Evolutionary conservation across 1,139 yeast genomes (phyloP).

Genomic region (Yamadazyma friedrichii): DNA sequence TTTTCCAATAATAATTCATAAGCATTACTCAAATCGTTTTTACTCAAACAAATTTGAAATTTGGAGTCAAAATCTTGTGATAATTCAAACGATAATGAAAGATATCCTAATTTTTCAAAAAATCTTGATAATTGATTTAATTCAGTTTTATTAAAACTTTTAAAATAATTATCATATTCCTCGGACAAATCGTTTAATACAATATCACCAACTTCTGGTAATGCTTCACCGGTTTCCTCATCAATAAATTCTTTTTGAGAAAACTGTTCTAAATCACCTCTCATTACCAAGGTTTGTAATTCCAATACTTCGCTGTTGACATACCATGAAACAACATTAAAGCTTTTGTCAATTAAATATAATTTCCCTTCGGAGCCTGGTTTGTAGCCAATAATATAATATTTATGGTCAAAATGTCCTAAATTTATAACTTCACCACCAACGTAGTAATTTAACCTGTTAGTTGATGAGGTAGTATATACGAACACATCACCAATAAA

Average conservation of each 20-base stretch:
- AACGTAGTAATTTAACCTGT: slow-evolving; percentile 89
- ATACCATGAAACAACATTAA: slow-evolving; percentile 78
- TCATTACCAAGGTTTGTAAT: slow-evolving; percentile 90
- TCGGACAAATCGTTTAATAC: slow-evolving; percentile 65
- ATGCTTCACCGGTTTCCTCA: slow-evolving; percentile 39
- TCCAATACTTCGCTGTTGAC: slow-evolving; percentile 85
- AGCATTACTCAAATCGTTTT: slow-evolving; percentile 71
- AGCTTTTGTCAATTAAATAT: slow-evolving; percentile 87
- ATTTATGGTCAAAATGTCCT: slow-evolving; percentile 88
- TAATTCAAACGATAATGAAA: slow-evolving; percentile 76
- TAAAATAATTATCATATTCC: slow-evolving; percentile 40
- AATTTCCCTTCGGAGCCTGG: slow-evolving; percentile 82
- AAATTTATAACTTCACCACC: slow-evolving; percentile 92
- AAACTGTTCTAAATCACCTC: slow-evolving; percentile 76
- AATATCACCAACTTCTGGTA: slow-evolving; percentile 51
- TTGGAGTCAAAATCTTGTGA: slow-evolving; percentile 85
- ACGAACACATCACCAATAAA: slow-evolving; percentile 98
- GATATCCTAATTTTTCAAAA: slow-evolving; percentile 87
- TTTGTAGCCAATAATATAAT: slow-evolving; percentile 84
- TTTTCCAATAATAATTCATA: slow-evolving; percentile 60
- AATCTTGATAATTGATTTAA: slow-evolving; percentile 83
- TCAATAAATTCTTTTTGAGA: slow-evolving; percentile 32
- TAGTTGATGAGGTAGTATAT: slow-evolving; percentile 76
- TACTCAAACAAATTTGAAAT: slow-evolving; percentile 63
- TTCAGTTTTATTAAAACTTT: slow-evolving; percentile 64